Evolutionary conservation across 495 filamentous ascomycete species (phyloP).

Genomic region (Podospora didyma): DNA sequence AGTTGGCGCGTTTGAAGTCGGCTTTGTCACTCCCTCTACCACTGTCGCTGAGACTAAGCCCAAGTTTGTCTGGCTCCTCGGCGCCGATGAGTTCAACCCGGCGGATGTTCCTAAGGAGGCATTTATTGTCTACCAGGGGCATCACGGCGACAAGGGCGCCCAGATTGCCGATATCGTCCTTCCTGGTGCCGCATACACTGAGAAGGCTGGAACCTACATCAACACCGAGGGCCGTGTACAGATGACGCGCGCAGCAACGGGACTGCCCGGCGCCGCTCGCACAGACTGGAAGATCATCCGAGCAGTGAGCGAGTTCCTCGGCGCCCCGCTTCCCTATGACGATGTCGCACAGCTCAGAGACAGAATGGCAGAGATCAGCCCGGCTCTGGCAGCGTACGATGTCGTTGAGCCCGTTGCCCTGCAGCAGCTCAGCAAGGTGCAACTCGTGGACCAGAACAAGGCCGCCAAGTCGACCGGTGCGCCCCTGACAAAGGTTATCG

Average conservation of each 20-base stretch:
- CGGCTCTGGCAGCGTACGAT: conserved; percentile 83
- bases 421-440: conserved; percentile 73
- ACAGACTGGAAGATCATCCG: conserved; percentile 99
- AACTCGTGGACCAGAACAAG: conserved; percentile 94
- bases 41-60: conserved; percentile 74
- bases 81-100: conserved; percentile 82
- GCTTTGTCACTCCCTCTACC: conserved; percentile 79
- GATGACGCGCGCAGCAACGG: conserved; percentile 82
- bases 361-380: conserved; percentile 92
- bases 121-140: conserved; percentile 96
- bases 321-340: conserved; percentile 82
- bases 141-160: conserved; percentile 92
- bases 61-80: conserved; percentile 95
- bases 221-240: conserved; percentile 97
- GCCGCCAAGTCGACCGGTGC: conserved; percentile 61
- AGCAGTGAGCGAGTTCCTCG: conserved; percentile 86
- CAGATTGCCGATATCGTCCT: conserved; percentile 91
- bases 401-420: conserved; percentile 75
- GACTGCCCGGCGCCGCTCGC: conserved; percentile 78
- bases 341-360: conserved; percentile 82
- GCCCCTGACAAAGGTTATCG: conserved; percentile 75
- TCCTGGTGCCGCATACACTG: conserved; percentile 90
- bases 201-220: conserved; percentile 94
- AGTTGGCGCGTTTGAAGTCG: conserved; percentile 88
- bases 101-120: conserved; percentile 86